These are phyloP conservation scores for Logfia minima DNA, from an alignment of 129 eudicot genomes.

Conservation along the genomic window DNA sequence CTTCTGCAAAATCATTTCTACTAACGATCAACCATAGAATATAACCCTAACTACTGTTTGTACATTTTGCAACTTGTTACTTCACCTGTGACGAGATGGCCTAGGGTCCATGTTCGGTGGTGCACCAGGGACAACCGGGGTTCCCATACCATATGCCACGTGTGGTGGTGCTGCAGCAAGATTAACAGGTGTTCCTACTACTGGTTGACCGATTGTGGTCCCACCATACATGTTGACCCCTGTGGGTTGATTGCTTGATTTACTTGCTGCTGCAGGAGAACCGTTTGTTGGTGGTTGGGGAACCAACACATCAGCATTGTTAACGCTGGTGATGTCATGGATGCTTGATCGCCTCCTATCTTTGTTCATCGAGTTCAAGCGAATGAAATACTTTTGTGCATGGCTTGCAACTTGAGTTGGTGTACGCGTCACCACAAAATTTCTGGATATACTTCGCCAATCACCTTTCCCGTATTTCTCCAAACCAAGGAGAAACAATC, in stretches of 20 bases:
- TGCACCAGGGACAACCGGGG: constrained; percentile 34
- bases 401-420: constrained; percentile 97
- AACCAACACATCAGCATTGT: constrained; percentile 56
- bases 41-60: constrained; percentile 34
- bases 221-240: constrained; percentile 55
- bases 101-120: constrained; percentile 47
- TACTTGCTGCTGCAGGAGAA: constrained; percentile 33
- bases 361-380: constrained; percentile 86
- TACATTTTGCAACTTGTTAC: constrained; percentile 28
- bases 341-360: constrained; percentile 89
- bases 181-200: constrained; percentile 78
- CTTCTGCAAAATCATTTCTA: constrained; percentile 29
- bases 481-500: constrained; percentile 87
- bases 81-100: constrained; percentile 35
- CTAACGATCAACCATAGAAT: constrained; percentile 30
- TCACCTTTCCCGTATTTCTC: constrained; percentile 95
- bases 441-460: constrained; percentile 91
- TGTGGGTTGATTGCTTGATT: constrained; percentile 49
- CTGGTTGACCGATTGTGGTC: constrained; percentile 76
- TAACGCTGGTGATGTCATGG: constrained; percentile 84
- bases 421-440: constrained; percentile 84
- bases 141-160: constrained; percentile 59
- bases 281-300: constrained; percentile 67
- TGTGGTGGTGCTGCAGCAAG: constrained; percentile 42
- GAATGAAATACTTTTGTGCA: constrained; percentile 87